Conservation (phyloP, 805 yeast genomes). For the Myxozyma kluyveri region DNA sequence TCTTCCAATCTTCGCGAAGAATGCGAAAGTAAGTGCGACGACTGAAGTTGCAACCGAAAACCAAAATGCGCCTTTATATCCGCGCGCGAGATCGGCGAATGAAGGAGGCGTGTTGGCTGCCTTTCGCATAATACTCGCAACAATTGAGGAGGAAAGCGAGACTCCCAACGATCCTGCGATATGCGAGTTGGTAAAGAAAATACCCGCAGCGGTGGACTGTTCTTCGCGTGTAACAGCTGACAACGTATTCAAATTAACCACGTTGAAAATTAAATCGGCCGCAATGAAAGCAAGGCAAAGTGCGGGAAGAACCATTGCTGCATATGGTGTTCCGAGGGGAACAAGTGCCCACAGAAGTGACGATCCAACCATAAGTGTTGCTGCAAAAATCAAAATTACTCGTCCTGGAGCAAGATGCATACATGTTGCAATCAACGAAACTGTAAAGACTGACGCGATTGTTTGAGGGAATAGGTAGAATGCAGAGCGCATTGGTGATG, state of each 20-base stretch:
- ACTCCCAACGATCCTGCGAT: conserved; percentile 45
- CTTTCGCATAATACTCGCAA: conserved; percentile 34
- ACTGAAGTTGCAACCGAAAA: conserved; percentile 40
- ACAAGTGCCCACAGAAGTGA: conserved; percentile 47
- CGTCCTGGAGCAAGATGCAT: conserved; percentile 48
- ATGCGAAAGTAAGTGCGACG: conserved; percentile 33
- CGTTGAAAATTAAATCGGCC: conserved; percentile 49
- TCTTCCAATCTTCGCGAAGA: conserved; percentile 41
- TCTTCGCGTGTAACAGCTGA: conserved; percentile 42
- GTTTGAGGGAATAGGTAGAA: conserved; percentile 48
- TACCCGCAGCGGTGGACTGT: conserved; percentile 50
- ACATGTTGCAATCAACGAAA: conserved; percentile 49
- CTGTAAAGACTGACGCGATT: conserved; percentile 41
- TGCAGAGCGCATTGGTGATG: conserved; percentile 45
- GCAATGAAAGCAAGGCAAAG: conserved; percentile 45
- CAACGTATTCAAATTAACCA: conserved; percentile 45
- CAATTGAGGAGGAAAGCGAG: conserved; percentile 44
- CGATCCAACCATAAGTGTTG: conserved; percentile 41
- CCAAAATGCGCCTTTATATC: conserved; percentile 29
- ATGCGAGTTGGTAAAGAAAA: conserved; percentile 48
- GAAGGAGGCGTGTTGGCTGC: background rate
- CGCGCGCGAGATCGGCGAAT: conserved; percentile 9
- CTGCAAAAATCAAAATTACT: conserved; percentile 40
- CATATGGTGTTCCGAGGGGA: conserved; percentile 40
- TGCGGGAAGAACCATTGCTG: conserved; percentile 49